Conservation (phyloP, 148 eudicot genomes). For the Mesembryanthemum crystallinum region DNA sequence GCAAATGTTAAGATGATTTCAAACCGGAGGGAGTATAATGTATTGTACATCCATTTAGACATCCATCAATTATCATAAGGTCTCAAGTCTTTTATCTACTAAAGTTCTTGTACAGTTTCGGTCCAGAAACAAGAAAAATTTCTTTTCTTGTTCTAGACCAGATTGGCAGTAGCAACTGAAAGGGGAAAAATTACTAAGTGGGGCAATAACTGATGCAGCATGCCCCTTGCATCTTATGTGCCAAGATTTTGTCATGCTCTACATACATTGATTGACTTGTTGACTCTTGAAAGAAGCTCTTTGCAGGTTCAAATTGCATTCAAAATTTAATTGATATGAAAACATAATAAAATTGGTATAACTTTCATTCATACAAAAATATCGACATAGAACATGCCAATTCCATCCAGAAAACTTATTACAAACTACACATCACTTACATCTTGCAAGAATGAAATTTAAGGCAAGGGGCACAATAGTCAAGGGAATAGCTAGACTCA, state of each 20-base stretch:
- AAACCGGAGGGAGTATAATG: too few relatives aligned
- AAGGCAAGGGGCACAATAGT: not conserved
- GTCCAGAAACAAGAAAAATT: not conserved
- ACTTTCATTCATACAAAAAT: not conserved
- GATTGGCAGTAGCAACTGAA: not conserved
- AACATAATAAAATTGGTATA: not conserved
- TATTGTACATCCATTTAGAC: not conserved
- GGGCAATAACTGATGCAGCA: not conserved
- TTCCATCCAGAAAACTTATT: not conserved
- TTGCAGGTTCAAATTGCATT: not conserved
- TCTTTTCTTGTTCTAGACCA: not conserved
- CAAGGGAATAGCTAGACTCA: slow-evolving; percentile 27
- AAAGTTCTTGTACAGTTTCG: too few relatives aligned
- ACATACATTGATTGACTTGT: not conserved
- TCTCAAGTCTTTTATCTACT: not conserved
- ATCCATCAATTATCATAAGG: not conserved
- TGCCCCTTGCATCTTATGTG: not conserved
- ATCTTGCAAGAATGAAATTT: not conserved
- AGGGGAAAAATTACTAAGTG: not conserved
- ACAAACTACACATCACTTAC: not conserved
- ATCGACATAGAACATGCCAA: not conserved
- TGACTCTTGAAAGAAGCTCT: not conserved
- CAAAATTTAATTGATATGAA: not conserved
- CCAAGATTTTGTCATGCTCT: not conserved
- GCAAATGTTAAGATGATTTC: too few relatives aligned